These are phyloP conservation scores for Naganishia friedmannii DNA, from an alignment of 768 basidiomycete species.

Conservation along the genomic window DNA sequence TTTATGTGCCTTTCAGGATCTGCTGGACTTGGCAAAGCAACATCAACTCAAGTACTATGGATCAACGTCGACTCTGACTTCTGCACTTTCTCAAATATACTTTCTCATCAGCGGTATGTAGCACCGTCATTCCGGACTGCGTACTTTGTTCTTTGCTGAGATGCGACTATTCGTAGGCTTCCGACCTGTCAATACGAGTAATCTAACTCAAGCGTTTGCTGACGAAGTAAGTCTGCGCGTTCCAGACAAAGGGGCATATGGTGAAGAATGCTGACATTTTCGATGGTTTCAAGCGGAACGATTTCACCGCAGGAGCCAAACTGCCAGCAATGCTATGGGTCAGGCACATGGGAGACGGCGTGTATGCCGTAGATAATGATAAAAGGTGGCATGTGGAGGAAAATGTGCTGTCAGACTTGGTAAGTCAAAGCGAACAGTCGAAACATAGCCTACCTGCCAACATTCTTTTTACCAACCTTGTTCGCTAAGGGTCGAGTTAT, in stretches of 20 bases:
- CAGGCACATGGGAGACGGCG: slow-evolving; percentile 55
- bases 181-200: slow-evolving; percentile 63
- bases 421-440: slow-evolving; percentile 27
- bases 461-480: background rate
- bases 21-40: slow-evolving; percentile 62
- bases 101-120: slow-evolving; percentile 69
- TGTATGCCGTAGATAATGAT: slow-evolving; percentile 53
- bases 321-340: slow-evolving; percentile 71
- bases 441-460: background rate
- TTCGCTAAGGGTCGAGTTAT: slow-evolving; percentile 71
- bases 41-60: slow-evolving; percentile 69
- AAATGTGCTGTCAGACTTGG: slow-evolving; percentile 50
- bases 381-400: slow-evolving; percentile 49
- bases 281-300: slow-evolving; percentile 55
- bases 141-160: slow-evolving; percentile 10
- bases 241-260: background rate
- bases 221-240: slow-evolving; percentile 57
- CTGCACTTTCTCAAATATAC: slow-evolving; percentile 81
- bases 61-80: slow-evolving; percentile 83
- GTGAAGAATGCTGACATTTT: background rate
- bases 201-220: slow-evolving; percentile 63
- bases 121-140: background rate
- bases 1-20: slow-evolving; percentile 57
- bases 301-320: slow-evolving; percentile 74
- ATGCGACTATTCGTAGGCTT: slow-evolving; percentile 42